Evolutionary conservation across 2,329 filamentous ascomycete genomes (phyloP).

Genomic region (Coleophoma crateriformis): DNA sequence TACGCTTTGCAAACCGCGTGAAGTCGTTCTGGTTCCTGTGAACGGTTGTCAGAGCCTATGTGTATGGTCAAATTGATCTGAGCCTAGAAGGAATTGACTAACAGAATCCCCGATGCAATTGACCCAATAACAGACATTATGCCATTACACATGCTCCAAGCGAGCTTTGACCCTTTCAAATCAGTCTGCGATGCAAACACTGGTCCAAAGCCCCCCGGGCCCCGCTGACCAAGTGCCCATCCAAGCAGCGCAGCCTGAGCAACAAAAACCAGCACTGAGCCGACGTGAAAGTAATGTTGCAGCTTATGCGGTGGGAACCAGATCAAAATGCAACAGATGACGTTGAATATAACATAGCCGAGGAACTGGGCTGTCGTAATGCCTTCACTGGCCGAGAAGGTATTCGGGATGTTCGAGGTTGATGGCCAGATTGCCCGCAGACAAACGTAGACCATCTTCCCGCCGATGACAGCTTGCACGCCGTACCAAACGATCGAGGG

Average conservation of each 20-base stretch:
- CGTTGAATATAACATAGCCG: conserved; percentile 19
- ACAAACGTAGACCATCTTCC: conserved; percentile 39
- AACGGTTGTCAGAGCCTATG: background rate
- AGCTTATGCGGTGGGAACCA: no score
- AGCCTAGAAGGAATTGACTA: background rate
- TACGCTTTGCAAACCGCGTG: conserved; percentile 21
- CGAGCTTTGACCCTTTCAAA: conserved; percentile 1
- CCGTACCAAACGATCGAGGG: conserved; percentile 24
- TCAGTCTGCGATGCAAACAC: conserved; percentile 9
- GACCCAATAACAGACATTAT: conserved; percentile 26
- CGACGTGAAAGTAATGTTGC: no score
- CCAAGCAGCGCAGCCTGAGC: conserved; percentile 5
- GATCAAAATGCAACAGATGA: no score
- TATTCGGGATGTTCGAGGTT: conserved; percentile 37
- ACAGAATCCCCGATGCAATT: conserved; percentile 24
- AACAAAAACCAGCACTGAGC: no score
- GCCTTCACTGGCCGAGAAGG: conserved; percentile 32
- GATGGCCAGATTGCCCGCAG: conserved; percentile 39
- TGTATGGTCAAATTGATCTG: no score
- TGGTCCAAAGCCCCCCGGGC: conserved; percentile 8
- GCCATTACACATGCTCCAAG: conserved; percentile 22
- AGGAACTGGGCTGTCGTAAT: conserved; percentile 31
- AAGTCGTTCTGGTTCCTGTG: conserved; percentile 25
- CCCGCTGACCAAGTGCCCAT: conserved; percentile 11
- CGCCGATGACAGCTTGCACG: conserved; percentile 40